Base-by-base conservation (phyloP, 148 eudicot species). In the Mesembryanthemum crystallinum region DNA sequence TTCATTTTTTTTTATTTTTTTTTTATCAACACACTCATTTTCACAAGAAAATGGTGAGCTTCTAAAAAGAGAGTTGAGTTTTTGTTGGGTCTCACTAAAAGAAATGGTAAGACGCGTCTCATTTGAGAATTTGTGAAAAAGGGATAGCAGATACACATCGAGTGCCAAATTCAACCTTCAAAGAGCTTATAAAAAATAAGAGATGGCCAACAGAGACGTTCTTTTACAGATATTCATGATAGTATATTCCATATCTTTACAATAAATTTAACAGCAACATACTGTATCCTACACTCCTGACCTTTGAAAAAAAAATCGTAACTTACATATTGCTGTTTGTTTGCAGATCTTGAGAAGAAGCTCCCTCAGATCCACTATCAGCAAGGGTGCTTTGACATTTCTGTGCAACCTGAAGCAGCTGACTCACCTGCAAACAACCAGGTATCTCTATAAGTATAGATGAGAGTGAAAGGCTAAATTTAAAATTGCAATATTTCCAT, bases 341-440 rank as follows among this genome's bases (percentile, higher is more conserved):
- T 79, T 94, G 98, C 62, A 90, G 67, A 85, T 92, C 97, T 75
- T 88, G 91, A 78, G 89, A 88, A 60, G 93, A 82, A 80, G 90
- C 83, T 52, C 93, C 93, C 59, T 94, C 92, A 67, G 93, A 74
- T 62, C 97, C 97, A 87, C 90, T 79, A 54, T 94, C 93, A 51
- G 90, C 67, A 17, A 92, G 83, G 27, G 96, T 87, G 76, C 86
- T 90, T 78, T 94, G 97, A 85, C 95, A 94, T 86, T 92, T 94
- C 74, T 90, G 98, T 17, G 97, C 98, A 63, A 89, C 97, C 82
- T 94, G 97, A 74, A 94, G 86, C 73, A 94, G 76, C 77, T 92
- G 92, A 81, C 87, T 90, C 82, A 94, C 98, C 98, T 94, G 90
- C 80, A 76, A 80, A 63, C 77, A 64, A 62, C 51, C 69, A 80